Conservation (phyloP, 2,329 filamentous ascomycete species). For the Paramyrothecium roridum region DNA sequence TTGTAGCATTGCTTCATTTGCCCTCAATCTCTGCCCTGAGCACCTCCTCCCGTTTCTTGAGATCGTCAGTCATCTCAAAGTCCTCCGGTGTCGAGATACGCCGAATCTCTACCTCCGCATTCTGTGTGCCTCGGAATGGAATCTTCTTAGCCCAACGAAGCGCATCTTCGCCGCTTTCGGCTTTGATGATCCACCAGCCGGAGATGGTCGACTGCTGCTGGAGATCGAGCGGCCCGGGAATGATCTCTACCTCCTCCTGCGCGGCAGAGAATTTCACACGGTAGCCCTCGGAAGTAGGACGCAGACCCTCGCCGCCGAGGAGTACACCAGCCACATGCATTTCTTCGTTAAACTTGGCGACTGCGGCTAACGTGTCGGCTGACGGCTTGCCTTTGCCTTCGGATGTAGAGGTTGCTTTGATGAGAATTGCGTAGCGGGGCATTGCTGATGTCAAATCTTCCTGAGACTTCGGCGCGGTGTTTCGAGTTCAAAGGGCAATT, state of each 20-base stretch:
- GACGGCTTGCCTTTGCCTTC: not conserved
- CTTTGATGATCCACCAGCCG: not conserved
- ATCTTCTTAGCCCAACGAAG: not conserved
- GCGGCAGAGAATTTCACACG: not conserved
- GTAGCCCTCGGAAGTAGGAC: not conserved
- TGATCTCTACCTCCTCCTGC: not conserved
- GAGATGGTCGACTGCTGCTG: not conserved
- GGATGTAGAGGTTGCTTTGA: not conserved
- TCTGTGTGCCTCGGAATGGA: not conserved
- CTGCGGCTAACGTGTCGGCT: not conserved
- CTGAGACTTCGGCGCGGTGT: no score
- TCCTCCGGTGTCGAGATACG: not conserved
- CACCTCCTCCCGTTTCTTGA: not conserved
- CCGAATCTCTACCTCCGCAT: not conserved
- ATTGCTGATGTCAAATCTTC: not conserved
- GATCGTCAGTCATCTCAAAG: not conserved
- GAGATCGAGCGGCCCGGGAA: not conserved
- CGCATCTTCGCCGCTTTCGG: not conserved
- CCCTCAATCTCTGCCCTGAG: not conserved
- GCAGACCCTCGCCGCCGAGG: not conserved
- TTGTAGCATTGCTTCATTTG: not conserved
- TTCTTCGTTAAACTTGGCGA: slow-evolving; percentile 1
- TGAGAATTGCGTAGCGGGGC: not conserved
- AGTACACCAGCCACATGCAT: not conserved
- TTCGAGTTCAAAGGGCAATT: no score